Conservation (phyloP, 192 early-diverging fungal species). For the Backusella macrospora region DNA sequence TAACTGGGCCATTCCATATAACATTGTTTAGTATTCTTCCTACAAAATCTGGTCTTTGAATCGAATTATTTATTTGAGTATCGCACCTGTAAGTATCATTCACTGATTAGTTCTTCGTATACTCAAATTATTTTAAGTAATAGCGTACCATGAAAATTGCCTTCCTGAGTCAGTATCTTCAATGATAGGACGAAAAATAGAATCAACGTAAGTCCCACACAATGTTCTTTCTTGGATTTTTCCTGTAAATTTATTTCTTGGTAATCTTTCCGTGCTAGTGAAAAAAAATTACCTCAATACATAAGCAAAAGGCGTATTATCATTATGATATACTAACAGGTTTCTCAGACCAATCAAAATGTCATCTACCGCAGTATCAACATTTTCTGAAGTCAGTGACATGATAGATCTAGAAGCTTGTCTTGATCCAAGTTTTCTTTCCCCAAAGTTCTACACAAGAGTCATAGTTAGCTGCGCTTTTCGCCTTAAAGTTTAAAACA, state of each 20-base stretch:
- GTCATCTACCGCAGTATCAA: slow-evolving; percentile 6
- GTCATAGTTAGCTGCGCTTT: slow-evolving; percentile 14
- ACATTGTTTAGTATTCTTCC: slow-evolving; percentile 4
- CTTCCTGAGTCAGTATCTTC: slow-evolving; percentile 1
- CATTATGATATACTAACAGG: slow-evolving; percentile 7
- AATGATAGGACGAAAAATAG: slow-evolving; percentile 10
- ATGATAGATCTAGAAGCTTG: slow-evolving; percentile 14
- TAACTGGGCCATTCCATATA: slow-evolving; percentile 1
- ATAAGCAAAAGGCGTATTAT: slow-evolving; percentile 4
- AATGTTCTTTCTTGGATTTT: slow-evolving; percentile 13
- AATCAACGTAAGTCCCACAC: slow-evolving; percentile 8
- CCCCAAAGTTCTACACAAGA: slow-evolving; percentile 5
- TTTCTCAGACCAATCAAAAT: slow-evolving; percentile 12
- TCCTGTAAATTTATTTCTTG: slow-evolving; percentile 7
- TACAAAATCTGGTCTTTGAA: slow-evolving; percentile 10
- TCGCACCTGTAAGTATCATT: slow-evolving; percentile 7
- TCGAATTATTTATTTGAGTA: slow-evolving; percentile 1
- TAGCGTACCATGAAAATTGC: slow-evolving; percentile 7
- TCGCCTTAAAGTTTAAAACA: slow-evolving; percentile 14
- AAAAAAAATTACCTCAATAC: slow-evolving; percentile 6
- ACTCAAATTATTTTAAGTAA: slow-evolving; percentile 8
- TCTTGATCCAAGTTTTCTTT: slow-evolving; percentile 1
- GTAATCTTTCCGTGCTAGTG: slow-evolving; percentile 2
- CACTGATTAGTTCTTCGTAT: not conserved
- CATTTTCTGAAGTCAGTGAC: slow-evolving; percentile 12